Evolutionary conservation across 768 basidiomycete species (phyloP), one percentile per base, ranked within the genome.

Genomic region (Phanerochaete sordida): DNA sequence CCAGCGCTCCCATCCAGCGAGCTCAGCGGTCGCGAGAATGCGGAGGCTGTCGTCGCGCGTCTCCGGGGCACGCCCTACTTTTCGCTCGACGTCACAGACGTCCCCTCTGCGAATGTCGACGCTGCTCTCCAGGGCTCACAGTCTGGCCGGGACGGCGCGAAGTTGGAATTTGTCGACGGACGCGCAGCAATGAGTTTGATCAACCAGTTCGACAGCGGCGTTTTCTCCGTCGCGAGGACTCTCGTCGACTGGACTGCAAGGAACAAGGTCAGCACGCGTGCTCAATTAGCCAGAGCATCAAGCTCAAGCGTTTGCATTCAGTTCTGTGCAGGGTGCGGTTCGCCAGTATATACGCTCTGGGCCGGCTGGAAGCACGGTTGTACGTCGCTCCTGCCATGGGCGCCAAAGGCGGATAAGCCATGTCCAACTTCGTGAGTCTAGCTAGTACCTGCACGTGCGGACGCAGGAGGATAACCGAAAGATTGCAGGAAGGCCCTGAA

Each of bases 301-400:
- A 44, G 60, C 57, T 60, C 33, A 59, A 35, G 53, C 26, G 3
- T 24, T 33, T 23, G 50, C 30, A 23, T 13, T 5, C 60, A 93
- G 92, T 94, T 90, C 70, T 97, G 95, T 69, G 82, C 95, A 0
- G 88, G 83, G 0, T 97, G 95, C 71, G 93, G 94, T 1, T 82
- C 86, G 0, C 80, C 80, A 2, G 83, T 85, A 0, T 91, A 91
- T 67, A 89, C 91, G 0, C 79, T 91, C 66, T 98, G 95, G 95
- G 93, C 84, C 4, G 95, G 95, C 0, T 98, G 94, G 95, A 98
- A 98, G 73, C 74, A 93, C 0, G 81, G 82, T 1, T 98, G 95
- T 70, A 76, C 80, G 5, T 82, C 88, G 0, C 70, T 91, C 21
- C 70, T 91, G n/a, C 90, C 90, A n/a, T 91, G 90, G 87, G 77